Evolutionary conservation across 2,329 filamentous ascomycete genomes (phyloP).

Genomic region (Talaromyces atroroseus): DNA sequence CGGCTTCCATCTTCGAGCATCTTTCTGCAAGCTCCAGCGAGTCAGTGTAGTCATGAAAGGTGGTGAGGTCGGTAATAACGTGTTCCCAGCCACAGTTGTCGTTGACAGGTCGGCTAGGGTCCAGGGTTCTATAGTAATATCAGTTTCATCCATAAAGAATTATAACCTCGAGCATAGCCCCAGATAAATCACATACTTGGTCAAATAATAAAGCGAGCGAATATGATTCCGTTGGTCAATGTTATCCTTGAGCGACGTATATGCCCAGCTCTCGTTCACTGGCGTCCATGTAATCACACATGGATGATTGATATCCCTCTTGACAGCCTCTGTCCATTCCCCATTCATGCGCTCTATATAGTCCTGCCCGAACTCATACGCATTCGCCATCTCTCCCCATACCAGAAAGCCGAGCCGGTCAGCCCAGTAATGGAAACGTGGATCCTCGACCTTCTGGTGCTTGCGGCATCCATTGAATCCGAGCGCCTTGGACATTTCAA

Average conservation of each 20-base stretch:
- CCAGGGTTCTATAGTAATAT: slow-evolving; percentile 41
- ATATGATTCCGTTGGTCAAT: slow-evolving; percentile 60
- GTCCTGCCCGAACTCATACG: slow-evolving; percentile 56
- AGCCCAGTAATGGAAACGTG: slow-evolving; percentile 62
- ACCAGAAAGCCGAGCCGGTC: slow-evolving; percentile 61
- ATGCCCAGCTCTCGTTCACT: slow-evolving; percentile 61
- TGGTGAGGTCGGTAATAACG: slow-evolving; percentile 58
- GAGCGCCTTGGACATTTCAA: slow-evolving; percentile 57
- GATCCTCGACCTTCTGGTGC: slow-evolving; percentile 60
- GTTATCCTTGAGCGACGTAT: slow-evolving; percentile 52
- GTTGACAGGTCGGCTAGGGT: slow-evolving; percentile 60
- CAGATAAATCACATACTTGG: slow-evolving; percentile 47
- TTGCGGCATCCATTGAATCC: slow-evolving; percentile 68
- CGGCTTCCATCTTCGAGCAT: slow-evolving; percentile 46
- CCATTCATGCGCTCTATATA: slow-evolving; percentile 57
- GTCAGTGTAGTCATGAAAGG: slow-evolving; percentile 64
- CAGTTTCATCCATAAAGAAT: neutral
- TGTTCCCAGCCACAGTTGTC: slow-evolving; percentile 71
- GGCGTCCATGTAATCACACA: slow-evolving; percentile 63
- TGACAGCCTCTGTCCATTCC: slow-evolving; percentile 60
- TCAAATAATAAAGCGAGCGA: slow-evolving; percentile 56
- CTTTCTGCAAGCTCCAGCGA: slow-evolving; percentile 51
- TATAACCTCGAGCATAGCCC: neutral
- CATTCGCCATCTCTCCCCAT: slow-evolving; percentile 67
- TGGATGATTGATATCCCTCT: slow-evolving; percentile 61